phyloP scores from a whole-genome alignment of 2,329 filamentous ascomycete genomes.

The Coniochaeta sp. region DNA sequence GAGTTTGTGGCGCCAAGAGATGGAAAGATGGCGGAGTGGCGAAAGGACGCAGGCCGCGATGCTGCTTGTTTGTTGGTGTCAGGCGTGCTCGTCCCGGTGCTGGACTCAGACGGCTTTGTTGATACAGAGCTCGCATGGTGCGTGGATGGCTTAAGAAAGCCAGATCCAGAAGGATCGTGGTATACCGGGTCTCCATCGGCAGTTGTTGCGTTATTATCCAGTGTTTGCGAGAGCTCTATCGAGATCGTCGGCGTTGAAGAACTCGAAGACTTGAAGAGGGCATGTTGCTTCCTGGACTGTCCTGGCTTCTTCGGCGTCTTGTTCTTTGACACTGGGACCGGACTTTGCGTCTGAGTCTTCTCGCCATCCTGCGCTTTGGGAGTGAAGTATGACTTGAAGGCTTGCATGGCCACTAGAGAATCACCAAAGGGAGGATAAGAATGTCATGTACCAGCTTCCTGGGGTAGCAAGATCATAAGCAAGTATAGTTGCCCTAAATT shows the following conservation, averaged over 20 bases:
- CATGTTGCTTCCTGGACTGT: not conserved
- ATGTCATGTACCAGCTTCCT: not conserved
- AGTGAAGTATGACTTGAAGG: slow-evolving; percentile 25
- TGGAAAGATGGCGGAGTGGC: slow-evolving; percentile 25
- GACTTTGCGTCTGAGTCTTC: slow-evolving; percentile 3
- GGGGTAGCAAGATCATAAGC: not conserved
- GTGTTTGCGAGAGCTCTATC: not conserved
- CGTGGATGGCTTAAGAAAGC: not conserved
- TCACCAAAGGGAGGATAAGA: not conserved
- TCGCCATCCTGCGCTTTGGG: slow-evolving; percentile 18
- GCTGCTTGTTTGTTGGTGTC: not conserved
- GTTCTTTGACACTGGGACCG: not conserved
- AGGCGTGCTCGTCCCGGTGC: not conserved
- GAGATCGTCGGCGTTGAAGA: slow-evolving; percentile 10
- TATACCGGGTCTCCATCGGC: not conserved
- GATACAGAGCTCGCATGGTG: not conserved
- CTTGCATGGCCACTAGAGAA: slow-evolving; percentile 15
- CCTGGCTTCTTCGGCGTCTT: not conserved
- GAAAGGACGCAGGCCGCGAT: slow-evolving; percentile 10
- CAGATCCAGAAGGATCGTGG: not conserved
- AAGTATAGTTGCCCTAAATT: not conserved
- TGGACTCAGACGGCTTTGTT: not conserved
- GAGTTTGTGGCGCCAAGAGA: slow-evolving; percentile 32
- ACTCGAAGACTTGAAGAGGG: not conserved
- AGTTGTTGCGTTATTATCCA: not conserved